Conservation (phyloP, 2,329 filamentous ascomycete genomes). For the Aspergillus sclerotialis region DNA sequence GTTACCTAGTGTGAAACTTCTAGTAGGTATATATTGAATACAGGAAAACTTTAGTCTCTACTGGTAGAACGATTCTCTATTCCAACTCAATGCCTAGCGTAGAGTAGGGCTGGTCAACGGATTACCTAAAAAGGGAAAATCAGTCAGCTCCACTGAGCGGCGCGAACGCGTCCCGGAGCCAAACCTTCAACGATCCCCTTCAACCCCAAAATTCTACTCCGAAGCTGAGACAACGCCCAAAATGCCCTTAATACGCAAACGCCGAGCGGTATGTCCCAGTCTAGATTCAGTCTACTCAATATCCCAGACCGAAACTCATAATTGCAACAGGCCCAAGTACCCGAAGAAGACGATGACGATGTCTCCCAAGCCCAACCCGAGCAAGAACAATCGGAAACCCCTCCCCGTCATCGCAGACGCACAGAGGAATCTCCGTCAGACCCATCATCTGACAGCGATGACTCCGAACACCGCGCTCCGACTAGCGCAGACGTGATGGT, state of each 20-base stretch:
- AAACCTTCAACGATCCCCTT: constrained; percentile 1
- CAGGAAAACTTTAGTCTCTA: background rate
- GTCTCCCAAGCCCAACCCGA: background rate
- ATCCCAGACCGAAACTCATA: too few relatives aligned
- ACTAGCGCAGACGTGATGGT: constrained; percentile 39
- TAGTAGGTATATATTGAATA: too few relatives aligned
- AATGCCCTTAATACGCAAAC: constrained; percentile 24
- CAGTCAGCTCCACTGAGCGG: constrained; percentile 7
- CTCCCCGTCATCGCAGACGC: constrained; percentile 10
- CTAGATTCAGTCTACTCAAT: too few relatives aligned
- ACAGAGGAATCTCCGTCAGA: constrained; percentile 5
- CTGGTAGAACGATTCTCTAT: background rate
- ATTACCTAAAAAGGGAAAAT: constrained; percentile 12
- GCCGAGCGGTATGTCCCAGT: constrained; percentile 18
- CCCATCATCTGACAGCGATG: constrained; percentile 7
- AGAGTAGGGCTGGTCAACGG: background rate
- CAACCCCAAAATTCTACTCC: background rate
- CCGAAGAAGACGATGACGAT: background rate
- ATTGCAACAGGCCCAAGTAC: too few relatives aligned
- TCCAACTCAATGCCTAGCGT: background rate
- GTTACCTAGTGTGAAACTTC: too few relatives aligned
- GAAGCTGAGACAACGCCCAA: constrained; percentile 1
- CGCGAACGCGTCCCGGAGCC: constrained; percentile 14
- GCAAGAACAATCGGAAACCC: constrained; percentile 3
- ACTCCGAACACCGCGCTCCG: constrained; percentile 15